Conservation (phyloP, 2,329 filamentous ascomycete genomes). For the Aspergillus jensenii region DNA sequence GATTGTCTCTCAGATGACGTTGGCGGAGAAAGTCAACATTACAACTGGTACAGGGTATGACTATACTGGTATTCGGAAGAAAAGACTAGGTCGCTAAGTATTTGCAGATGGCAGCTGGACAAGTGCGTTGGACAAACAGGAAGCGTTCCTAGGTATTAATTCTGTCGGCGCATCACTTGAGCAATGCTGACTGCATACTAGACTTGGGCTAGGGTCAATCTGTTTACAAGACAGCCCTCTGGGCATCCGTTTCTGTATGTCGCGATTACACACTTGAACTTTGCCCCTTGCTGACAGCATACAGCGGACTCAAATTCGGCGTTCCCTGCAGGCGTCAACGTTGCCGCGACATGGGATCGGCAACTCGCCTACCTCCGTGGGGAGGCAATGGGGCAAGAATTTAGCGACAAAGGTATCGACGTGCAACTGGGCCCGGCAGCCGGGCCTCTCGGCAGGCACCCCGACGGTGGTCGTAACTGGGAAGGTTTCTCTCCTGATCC, state of each 20-base stretch:
- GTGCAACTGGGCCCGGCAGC: constrained; percentile 76
- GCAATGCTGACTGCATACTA: constrained; percentile 7
- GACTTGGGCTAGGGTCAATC: constrained; percentile 64
- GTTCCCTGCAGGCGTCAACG: constrained; percentile 75
- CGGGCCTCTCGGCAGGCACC: constrained; percentile 67
- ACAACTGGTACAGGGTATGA: constrained; percentile 83
- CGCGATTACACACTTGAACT: neutral
- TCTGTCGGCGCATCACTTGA: neutral
- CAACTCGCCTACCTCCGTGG: constrained; percentile 68
- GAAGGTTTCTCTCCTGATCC: constrained; percentile 69
- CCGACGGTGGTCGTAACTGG: constrained; percentile 71
- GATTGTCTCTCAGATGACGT: constrained; percentile 80
- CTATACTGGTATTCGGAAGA: neutral
- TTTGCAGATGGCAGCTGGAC: constrained; percentile 62
- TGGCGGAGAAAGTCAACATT: constrained; percentile 89
- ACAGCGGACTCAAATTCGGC: constrained; percentile 75
- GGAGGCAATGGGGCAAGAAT: constrained; percentile 72
- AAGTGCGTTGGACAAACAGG: constrained; percentile 73
- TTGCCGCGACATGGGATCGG: constrained; percentile 81
- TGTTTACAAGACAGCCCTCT: constrained; percentile 86
- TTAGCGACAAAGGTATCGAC: constrained; percentile 72
- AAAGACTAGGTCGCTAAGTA: constrained; percentile 3
- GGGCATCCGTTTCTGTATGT: constrained; percentile 67
- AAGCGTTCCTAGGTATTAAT: constrained; percentile 40
- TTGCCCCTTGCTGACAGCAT: neutral